Percentiles rank a stretch among this genome's conserved stretches.
Evolutionary conservation across 2,329 filamentous ascomycete species (phyloP).

Genomic region (Alternaria gaisen): DNA sequence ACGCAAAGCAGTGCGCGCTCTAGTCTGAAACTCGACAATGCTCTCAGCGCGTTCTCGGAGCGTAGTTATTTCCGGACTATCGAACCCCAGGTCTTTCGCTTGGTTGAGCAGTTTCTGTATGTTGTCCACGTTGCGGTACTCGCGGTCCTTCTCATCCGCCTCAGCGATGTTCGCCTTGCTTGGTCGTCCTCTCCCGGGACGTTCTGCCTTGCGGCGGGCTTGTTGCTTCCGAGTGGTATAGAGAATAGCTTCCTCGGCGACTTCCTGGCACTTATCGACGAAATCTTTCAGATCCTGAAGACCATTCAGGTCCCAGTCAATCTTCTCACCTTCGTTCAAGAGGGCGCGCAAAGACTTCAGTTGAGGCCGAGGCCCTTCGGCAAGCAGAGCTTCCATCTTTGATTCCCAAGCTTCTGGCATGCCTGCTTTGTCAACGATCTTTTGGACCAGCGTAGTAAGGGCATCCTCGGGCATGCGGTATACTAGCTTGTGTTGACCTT

Average conservation of each 20-base stretch:
- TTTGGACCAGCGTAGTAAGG: constrained; percentile 73
- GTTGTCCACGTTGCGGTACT: constrained; percentile 87
- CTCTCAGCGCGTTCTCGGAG: constrained; percentile 85
- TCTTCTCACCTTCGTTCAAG: constrained; percentile 92
- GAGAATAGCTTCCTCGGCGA: constrained; percentile 95
- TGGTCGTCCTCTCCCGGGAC: constrained; percentile 77
- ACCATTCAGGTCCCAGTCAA: constrained; percentile 86
- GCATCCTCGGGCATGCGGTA: constrained; percentile 80
- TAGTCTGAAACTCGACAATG: constrained; percentile 84
- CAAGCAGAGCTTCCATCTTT: constrained; percentile 84
- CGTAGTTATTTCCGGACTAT: constrained; percentile 87
- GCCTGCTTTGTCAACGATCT: constrained; percentile 84
- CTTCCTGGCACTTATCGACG: constrained; percentile 95
- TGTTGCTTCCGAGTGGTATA: constrained; percentile 98
- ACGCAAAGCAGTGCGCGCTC: constrained; percentile 74
- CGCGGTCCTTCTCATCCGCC: constrained; percentile 81
- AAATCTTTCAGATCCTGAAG: constrained; percentile 84
- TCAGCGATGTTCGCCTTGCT: constrained; percentile 72
- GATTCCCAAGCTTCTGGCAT: constrained; percentile 89
- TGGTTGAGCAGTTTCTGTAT: constrained; percentile 84
- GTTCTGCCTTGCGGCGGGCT: constrained; percentile 94
- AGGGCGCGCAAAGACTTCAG: constrained; percentile 86
- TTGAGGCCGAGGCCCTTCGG: constrained; percentile 83
- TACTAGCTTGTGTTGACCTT: constrained; percentile 72
- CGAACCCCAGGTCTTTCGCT: constrained; percentile 88